Evolutionary conservation across 1,284 basidiomycete species (phyloP), one percentile per base, ranked within the genome.

Genomic region (Xerocomus cyaneibrunnescens): DNA sequence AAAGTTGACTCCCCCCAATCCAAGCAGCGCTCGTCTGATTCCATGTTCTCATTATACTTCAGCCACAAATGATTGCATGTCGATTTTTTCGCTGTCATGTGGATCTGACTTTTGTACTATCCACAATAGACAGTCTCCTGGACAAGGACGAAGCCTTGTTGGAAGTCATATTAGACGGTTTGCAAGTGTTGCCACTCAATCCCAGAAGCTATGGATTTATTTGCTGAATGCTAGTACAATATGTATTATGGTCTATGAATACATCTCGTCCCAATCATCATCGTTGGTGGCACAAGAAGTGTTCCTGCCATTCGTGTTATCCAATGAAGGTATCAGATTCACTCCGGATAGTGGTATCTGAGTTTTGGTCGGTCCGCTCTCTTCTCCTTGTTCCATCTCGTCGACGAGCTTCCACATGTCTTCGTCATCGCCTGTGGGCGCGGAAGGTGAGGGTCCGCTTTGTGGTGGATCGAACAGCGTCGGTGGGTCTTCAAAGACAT

Each of bases 91-190:
- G 30, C 42, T 35, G 28, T 57, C 46, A 48, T 55, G 46, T 22
- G 92, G 89, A 83, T 92, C 92, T 74, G 89, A 87, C 57, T 91
- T 92, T 72, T 83, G 88, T 71, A 88, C 84, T 84, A 51, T 90
- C 87, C 52, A 77, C 84, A 54, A 89, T 92, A 74, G 89, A 92
- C 80, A 81, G 79, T 66, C 79, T 92, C 56, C 80, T 92, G 59
- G 87, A 91, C 78, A 88, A 88, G 75, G 87, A 89, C 59, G 87
- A 90, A 62, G 85, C 90, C 57, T 79, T 84, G 35, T 78, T 98
- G 44, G 94, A 98, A 72, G 88, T 93, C 45, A 85, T 98, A 52
- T 77, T 98, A 51, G 94, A 97, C 74, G 93, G n/a, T n/a, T n/a
- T n/a, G n/a, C n/a, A n/a, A n/a, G n/a, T n/a, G n/a, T n/a, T n/a